A percentile compares a stretch with the other conserved stretches of the same genome.
phyloP scores from a whole-genome alignment of 1,284 basidiomycete genomes.

The Laetiporus sulphureus region DNA sequence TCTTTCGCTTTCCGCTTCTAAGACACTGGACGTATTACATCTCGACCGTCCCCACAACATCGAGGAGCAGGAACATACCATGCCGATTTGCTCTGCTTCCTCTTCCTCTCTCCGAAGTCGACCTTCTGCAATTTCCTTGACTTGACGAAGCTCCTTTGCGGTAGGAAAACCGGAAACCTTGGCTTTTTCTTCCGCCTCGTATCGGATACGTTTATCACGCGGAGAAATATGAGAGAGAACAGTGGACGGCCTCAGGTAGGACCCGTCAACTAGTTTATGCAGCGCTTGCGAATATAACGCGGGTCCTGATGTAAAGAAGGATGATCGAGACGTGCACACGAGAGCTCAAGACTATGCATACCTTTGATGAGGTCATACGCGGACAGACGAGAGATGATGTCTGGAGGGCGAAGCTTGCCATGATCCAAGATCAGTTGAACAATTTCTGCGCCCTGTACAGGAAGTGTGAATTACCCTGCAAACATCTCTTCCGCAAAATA shows the following conservation, averaged over 20 bases:
- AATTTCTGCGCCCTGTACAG: slow-evolving; percentile 61
- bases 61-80: slow-evolving; percentile 40
- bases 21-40: slow-evolving; percentile 8
- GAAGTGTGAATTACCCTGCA: slow-evolving; percentile 9
- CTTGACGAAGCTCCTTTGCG: slow-evolving; percentile 65
- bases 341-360: slow-evolving; percentile 20
- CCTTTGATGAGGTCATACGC: slow-evolving; percentile 50
- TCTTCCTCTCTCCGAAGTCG: slow-evolving; percentile 64
- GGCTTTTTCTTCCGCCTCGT: slow-evolving; percentile 66
- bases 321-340: neutral
- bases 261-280: slow-evolving; percentile 55
- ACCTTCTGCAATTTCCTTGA: slow-evolving; percentile 55
- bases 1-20: slow-evolving; percentile 61
- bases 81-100: slow-evolving; percentile 61
- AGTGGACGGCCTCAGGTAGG: slow-evolving; percentile 70
- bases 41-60: slow-evolving; percentile 1
- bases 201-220: slow-evolving; percentile 66
- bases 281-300: slow-evolving; percentile 51
- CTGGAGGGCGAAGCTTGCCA: slow-evolving; percentile 78
- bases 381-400: slow-evolving; percentile 55
- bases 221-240: slow-evolving; percentile 67
- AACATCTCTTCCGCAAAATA: slow-evolving; percentile 1
- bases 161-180: slow-evolving; percentile 71
- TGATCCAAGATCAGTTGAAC: slow-evolving; percentile 75
- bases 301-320: slow-evolving; percentile 30